These are phyloP conservation scores for Phalaenopsis hybrid DNA, from an alignment of 116 monocot species.

Conservation along the genomic window DNA sequence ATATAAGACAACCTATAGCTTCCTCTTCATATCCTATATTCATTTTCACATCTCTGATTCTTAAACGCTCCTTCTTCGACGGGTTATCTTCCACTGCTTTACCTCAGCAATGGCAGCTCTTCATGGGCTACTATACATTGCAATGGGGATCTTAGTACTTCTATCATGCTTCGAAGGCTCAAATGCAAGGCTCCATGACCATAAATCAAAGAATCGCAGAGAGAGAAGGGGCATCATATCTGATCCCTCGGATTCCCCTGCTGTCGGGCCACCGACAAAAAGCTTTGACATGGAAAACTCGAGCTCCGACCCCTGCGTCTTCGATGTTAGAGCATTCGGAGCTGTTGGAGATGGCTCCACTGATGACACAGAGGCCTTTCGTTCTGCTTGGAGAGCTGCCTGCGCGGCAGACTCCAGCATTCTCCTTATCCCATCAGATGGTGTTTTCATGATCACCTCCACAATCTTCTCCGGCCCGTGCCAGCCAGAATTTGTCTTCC, in stretches of 20 bases:
- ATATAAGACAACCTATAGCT: no score
- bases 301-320: slow-evolving; percentile 28
- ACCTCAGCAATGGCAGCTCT: slow-evolving; percentile 1
- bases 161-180: not conserved
- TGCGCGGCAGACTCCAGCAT: slow-evolving; percentile 43
- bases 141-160: not conserved
- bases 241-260: slow-evolving; percentile 15
- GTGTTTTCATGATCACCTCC: slow-evolving; percentile 60
- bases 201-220: slow-evolving; percentile 18
- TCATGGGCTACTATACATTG: slow-evolving; percentile 7
- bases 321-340: slow-evolving; percentile 56
- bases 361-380: slow-evolving; percentile 71
- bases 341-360: slow-evolving; percentile 58
- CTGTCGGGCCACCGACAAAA: slow-evolving; percentile 14
- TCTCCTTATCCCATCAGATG: slow-evolving; percentile 64
- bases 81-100: not conserved
- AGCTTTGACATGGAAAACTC: slow-evolving; percentile 14
- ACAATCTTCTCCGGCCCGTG: slow-evolving; percentile 88
- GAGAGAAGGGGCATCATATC: slow-evolving; percentile 9
- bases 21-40: not conserved
- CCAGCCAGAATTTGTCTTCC: slow-evolving; percentile 46
- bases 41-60: not conserved
- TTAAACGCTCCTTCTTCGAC: not conserved
- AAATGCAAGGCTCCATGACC: slow-evolving; percentile 35
- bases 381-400: slow-evolving; percentile 67